Percentiles rank a stretch among this genome's conserved stretches.
Evolutionary conservation across 208 protist genomes (phyloP).

Genomic region (Blechomonas ayalai): DNA sequence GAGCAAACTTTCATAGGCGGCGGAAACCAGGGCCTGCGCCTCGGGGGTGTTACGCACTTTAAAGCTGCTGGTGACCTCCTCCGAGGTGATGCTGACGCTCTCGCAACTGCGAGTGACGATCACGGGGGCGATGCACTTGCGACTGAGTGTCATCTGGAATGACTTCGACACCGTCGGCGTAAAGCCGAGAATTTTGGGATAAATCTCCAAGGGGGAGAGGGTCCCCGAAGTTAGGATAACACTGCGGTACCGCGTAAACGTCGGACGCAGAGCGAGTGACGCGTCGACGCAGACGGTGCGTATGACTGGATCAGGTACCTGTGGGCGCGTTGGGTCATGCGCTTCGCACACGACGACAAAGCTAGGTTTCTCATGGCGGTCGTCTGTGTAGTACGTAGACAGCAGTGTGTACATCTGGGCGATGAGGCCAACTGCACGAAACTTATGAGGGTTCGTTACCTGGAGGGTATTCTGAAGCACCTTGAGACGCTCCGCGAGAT

Average conservation of each 20-base stretch:
- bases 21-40: conserved; percentile 88
- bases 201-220: conserved; percentile 98
- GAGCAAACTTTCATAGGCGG: conserved; percentile 95
- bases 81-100: conserved; percentile 79
- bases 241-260: conserved; percentile 92
- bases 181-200: conserved; percentile 98
- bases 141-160: conserved; percentile 94
- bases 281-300: conserved; percentile 95
- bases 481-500: conserved; percentile 86
- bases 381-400: conserved; percentile 89
- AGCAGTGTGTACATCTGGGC: conserved; percentile 95
- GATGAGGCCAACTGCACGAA: conserved; percentile 86
- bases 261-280: conserved; percentile 94
- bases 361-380: conserved; percentile 81
- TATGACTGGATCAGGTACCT: conserved; percentile 84
- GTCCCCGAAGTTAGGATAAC: conserved; percentile 98
- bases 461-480: conserved; percentile 95
- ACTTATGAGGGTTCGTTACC: conserved; percentile 92
- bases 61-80: conserved; percentile 89
- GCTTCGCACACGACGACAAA: conserved; percentile 96
- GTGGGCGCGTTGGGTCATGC: conserved; percentile 84
- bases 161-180: conserved; percentile 86
- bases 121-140: conserved; percentile 94
- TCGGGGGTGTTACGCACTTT: conserved; percentile 73
- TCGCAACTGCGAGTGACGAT: conserved; percentile 87